Evolutionary conservation across 202 grass and related monocot species (phyloP), one percentile per base, ranked within the genome.

Genomic region (Setaria viridis): DNA sequence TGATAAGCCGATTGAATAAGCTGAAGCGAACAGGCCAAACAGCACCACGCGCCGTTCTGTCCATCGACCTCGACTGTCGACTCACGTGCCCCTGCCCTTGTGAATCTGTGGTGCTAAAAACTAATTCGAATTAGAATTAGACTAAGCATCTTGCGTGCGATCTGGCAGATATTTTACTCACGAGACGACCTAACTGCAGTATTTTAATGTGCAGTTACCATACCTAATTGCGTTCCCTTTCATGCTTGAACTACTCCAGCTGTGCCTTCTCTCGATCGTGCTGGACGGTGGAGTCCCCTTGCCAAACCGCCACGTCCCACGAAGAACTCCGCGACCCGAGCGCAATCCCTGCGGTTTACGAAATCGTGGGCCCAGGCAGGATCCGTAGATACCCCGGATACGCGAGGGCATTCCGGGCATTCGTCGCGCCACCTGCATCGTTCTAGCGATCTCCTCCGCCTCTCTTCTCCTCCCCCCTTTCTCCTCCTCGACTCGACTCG

Each of bases 401-500:
- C 2, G 20, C 25, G 43, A 70, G 82, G 85, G 85, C 62, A 87
- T 16, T 66, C 33, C 35, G 16, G 85, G 15, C 60, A 88, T 76
- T 75, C 56, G 56, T 0, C 9, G 10, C 50, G 7, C 50, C 85
- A 76, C 71, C 70, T 81, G 51, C 42, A 6, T 33, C 56, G 63
- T 80, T 88, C 86, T 77, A 80, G 82, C 85, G 89, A 89, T 81
- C 81, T 76, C 88, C 46, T 76, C 60, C 67, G 72, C 10, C 42
- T 49, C 66, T 14, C 64, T 25, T 2, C 50, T 3, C 62, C 68
- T 4, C 34, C 3, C 60, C 76, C 14, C 37, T 30, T 21, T 35
- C 29, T 19, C 47, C 55, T 34, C 69, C 43, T 41, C 80, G 35
- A 21, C 69, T 70, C 82, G 82, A 81, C 66, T 83, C 17, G 3